These are phyloP conservation scores for Flaveria floridana DNA, from an alignment of 140 eudicot species.

Conservation along the genomic window DNA sequence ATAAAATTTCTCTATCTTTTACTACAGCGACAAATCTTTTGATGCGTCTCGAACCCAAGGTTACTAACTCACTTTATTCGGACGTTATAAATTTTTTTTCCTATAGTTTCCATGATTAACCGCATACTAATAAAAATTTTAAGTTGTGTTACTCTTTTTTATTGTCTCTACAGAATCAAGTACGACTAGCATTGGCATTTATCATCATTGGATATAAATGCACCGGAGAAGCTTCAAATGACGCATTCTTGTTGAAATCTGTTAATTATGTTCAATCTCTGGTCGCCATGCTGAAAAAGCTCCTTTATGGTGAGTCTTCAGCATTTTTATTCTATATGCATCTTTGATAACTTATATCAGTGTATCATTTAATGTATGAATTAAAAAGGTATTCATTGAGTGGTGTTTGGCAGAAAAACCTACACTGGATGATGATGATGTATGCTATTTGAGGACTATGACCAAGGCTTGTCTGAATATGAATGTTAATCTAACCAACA, in stretches of 20 bases:
- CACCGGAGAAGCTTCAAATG: conserved; percentile 68
- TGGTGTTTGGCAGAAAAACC: conserved; percentile 55
- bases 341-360: neutral
- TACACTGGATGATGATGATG: conserved; percentile 48
- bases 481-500: conserved; percentile 40
- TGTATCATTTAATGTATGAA: conserved; percentile 17
- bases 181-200: conserved; percentile 60
- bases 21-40: conserved; percentile 57
- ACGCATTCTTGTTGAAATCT: conserved; percentile 45
- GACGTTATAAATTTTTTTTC: conserved; percentile 2
- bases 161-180: conserved; percentile 53
- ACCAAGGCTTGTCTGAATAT: conserved; percentile 56
- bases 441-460: conserved; percentile 46
- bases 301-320: conserved; percentile 46
- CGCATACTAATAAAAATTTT: neutral
- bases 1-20: conserved; percentile 47
- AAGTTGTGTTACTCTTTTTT: conserved; percentile 1
- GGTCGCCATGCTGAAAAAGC: conserved; percentile 43
- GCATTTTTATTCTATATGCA: neutral
- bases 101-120: neutral
- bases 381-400: conserved; percentile 24
- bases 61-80: conserved; percentile 22
- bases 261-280: conserved; percentile 54
- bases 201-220: conserved; percentile 63
- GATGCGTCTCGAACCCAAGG: conserved; percentile 59